phyloP scores from a whole-genome alignment of 768 basidiomycete genomes.

The Tylopilus cervinicoccineus region DNA sequence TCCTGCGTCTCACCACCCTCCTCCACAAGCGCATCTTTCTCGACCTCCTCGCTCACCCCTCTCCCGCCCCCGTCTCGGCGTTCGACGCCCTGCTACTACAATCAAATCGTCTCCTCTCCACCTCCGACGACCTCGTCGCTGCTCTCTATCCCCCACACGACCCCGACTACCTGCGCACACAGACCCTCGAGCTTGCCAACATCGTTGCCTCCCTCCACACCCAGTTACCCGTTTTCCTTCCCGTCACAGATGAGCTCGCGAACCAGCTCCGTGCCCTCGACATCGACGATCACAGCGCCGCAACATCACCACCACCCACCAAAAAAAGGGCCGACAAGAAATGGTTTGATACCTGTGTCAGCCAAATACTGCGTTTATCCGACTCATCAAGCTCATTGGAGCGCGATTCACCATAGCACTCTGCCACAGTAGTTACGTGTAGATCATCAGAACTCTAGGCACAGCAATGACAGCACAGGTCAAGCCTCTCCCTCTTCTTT shows the following conservation, averaged over 20 bases:
- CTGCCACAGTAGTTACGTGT: slow-evolving; percentile 10
- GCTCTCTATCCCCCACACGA: slow-evolving; percentile 65
- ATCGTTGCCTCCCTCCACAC: slow-evolving; percentile 37
- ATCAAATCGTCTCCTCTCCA: slow-evolving; percentile 50
- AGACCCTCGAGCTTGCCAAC: slow-evolving; percentile 36
- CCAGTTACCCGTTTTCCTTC: slow-evolving; percentile 24
- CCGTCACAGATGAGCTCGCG: slow-evolving; percentile 21
- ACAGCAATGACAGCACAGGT: slow-evolving; percentile 16
- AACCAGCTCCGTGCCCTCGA: slow-evolving; percentile 22
- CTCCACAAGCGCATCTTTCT: slow-evolving; percentile 59
- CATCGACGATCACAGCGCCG: slow-evolving; percentile 6
- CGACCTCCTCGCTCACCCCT: slow-evolving; percentile 41
- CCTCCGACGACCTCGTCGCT: slow-evolving; percentile 66
- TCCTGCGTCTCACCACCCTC: slow-evolving; percentile 56
- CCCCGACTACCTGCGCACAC: slow-evolving; percentile 34
- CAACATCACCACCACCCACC: neutral
- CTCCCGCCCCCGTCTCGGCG: slow-evolving; percentile 22
- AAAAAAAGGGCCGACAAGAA: slow-evolving; percentile 39
- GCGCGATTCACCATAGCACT: neutral
- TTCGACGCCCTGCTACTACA: slow-evolving; percentile 50
- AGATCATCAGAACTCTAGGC: slow-evolving; percentile 15
- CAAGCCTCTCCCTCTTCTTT: slow-evolving; percentile 33
- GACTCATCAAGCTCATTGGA: slow-evolving; percentile 18
- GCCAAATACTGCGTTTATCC: slow-evolving; percentile 50
- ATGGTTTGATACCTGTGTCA: slow-evolving; percentile 67